Evolutionary conservation across 441 rosid species (phyloP).

Genomic region (Pelargonium myrrhifolium): DNA sequence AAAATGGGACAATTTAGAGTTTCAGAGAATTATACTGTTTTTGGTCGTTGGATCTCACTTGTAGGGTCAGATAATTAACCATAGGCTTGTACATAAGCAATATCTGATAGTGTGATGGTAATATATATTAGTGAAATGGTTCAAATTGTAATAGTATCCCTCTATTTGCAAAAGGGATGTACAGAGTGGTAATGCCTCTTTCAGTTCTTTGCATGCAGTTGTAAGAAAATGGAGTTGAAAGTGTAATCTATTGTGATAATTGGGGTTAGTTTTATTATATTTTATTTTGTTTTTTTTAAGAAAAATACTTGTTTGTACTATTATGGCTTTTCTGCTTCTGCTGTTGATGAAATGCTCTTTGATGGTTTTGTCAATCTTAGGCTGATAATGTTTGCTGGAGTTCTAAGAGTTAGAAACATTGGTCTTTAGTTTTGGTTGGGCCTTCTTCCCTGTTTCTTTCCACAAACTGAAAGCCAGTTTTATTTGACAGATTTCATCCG

Average conservation of each 20-base stretch:
- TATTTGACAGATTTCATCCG: slow-evolving; percentile 8
- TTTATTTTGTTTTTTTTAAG: too few species aligned
- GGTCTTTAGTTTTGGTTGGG: background rate
- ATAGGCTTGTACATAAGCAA: background rate
- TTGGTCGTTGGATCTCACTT: background rate
- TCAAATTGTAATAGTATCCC: background rate
- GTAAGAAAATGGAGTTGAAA: background rate
- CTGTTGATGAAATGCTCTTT: background rate
- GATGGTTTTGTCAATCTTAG: background rate
- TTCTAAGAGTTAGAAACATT: background rate
- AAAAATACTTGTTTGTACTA: background rate
- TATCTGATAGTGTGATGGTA: background rate
- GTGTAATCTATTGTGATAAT: background rate
- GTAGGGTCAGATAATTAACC: slow-evolving; percentile 2
- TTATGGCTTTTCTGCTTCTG: background rate
- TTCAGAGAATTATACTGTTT: background rate
- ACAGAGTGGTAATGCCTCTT: background rate
- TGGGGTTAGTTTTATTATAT: background rate
- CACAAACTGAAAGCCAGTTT: background rate
- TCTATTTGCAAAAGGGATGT: background rate
- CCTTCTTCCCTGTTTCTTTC: background rate
- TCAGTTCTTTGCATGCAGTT: background rate
- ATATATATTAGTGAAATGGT: background rate
- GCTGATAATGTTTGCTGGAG: background rate
- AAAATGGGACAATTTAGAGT: background rate